Evolutionary conservation across 73 alveolate genomes (phyloP), one percentile per base, ranked within the genome.

Genomic region (Durusdinium trenchii): DNA sequence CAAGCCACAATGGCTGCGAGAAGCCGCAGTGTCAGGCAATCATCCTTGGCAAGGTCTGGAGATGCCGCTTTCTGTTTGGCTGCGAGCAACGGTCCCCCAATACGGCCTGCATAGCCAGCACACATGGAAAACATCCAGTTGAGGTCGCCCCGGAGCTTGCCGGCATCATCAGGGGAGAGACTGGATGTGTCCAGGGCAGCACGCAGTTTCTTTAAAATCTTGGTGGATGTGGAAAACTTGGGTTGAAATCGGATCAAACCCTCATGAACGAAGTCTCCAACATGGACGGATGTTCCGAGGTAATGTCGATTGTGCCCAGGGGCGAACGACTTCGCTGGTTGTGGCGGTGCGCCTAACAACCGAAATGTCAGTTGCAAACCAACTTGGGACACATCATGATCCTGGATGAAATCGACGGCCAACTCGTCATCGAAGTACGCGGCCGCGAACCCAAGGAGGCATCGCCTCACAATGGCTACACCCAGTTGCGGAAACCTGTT

Each of bases 391-490:
- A 30, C 50, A 35, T 38, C 46, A 0, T 73, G 9, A 30, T 36
- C 54, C 6, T 32, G 50, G 42, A 84, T 38, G 1, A 28, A 3
- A 14, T 84, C 94, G 0, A 84, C 54, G 20, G 94, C 46, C 12
- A 84, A 48, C 62, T 84, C 94, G 16, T 84, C 94, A 30, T 84
- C 94, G 52, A 84, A 84, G 52, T 84, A 84, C 3, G 94, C 76
- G 18, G 94, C 94, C 0, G 94, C 12, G 6, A 84, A n/a, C 6
- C 76, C 30, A 0, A 18, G 10, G 0, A 51, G 3, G 38, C 78
- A 50, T 6, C 94, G 69, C 0, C 94, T 1, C 10, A 75, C 76
- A 3, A 51, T 51, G 42, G 94, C 69, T 0, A 84, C 38, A 5
- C 76, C 76, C 6, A 50, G 51, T 0, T 35, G 32, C 1, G 94